Evolutionary conservation across 768 basidiomycete genomes (phyloP).

Genomic region (Lactifluus rugatus): DNA sequence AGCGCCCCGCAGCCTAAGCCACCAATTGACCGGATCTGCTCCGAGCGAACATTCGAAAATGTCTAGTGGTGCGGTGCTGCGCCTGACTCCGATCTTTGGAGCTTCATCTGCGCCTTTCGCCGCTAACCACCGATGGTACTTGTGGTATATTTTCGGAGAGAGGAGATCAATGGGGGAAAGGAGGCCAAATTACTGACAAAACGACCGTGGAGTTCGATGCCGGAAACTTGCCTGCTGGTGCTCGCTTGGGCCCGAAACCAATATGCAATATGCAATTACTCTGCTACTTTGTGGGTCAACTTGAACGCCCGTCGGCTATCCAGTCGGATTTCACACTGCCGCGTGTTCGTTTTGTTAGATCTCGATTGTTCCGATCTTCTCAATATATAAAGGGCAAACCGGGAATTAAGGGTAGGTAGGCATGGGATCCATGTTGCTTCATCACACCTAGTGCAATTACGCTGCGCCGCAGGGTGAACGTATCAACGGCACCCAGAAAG

Average conservation of each 20-base stretch:
- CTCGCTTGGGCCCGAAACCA: neutral
- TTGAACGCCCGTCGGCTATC: too few species aligned
- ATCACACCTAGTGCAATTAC: too few species aligned
- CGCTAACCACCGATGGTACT: neutral
- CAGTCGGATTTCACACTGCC: too few species aligned
- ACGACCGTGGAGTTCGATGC: neutral
- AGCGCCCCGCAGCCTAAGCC: neutral
- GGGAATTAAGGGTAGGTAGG: too few species aligned
- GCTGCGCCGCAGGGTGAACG: neutral
- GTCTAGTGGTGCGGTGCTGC: neutral
- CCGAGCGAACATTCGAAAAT: neutral
- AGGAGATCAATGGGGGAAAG: neutral
- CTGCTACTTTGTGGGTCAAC: neutral
- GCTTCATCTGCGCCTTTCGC: neutral
- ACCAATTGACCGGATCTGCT: conserved; percentile 1
- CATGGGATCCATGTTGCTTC: neutral
- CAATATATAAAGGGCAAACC: neutral
- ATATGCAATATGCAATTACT: too few species aligned
- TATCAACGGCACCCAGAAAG: neutral
- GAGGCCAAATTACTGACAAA: neutral
- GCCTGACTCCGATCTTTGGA: neutral
- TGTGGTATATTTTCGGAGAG: neutral
- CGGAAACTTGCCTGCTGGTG: neutral
- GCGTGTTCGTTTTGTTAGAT: neutral
- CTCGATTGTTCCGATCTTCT: neutral